These are phyloP conservation scores for Saksenaea vasiformis DNA, from an alignment of 371 early-diverging fungal genomes.

Conservation along the genomic window DNA sequence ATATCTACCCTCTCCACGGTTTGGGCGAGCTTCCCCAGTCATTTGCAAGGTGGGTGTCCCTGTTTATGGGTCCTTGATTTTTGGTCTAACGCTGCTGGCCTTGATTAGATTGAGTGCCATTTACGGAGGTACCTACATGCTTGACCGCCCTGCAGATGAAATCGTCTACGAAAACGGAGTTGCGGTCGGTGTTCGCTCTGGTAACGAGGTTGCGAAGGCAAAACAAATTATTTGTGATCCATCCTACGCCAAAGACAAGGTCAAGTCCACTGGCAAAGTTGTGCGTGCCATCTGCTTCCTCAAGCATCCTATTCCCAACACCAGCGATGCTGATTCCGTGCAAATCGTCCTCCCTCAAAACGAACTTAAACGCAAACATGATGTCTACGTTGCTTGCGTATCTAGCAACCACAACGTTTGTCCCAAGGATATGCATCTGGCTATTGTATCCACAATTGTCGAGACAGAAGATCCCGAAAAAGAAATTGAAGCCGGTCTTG, in stretches of 20 bases:
- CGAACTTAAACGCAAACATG: slow-evolving; percentile 89
- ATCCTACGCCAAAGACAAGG: slow-evolving; percentile 82
- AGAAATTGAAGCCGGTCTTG: slow-evolving; percentile 87
- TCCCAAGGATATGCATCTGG: slow-evolving; percentile 84
- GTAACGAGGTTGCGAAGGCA: slow-evolving; percentile 80
- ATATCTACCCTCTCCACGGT: slow-evolving; percentile 99
- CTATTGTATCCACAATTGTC: slow-evolving; percentile 95
- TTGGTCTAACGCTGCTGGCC: neutral
- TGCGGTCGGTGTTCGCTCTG: slow-evolving; percentile 87
- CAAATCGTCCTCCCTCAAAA: slow-evolving; percentile 98
- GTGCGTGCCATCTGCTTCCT: slow-evolving; percentile 96
- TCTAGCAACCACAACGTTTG: slow-evolving; percentile 90
- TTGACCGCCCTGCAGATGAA: slow-evolving; percentile 88
- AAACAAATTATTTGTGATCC: slow-evolving; percentile 95
- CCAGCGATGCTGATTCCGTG: slow-evolving; percentile 88
- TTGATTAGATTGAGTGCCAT: slow-evolving; percentile 82
- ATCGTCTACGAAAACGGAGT: slow-evolving; percentile 81
- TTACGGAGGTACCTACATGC: slow-evolving; percentile 98
- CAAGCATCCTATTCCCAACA: slow-evolving; percentile 91
- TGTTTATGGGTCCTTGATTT: neutral
- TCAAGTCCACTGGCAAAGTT: slow-evolving; percentile 80
- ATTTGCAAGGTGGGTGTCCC: slow-evolving; percentile 86
- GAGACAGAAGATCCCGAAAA: slow-evolving; percentile 86
- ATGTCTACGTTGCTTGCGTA: slow-evolving; percentile 95
- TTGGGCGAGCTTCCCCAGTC: slow-evolving; percentile 99